These are phyloP conservation scores for Phytopythium chamaehyphon DNA, from an alignment of 352 stramenopile species.

Conservation along the genomic window DNA sequence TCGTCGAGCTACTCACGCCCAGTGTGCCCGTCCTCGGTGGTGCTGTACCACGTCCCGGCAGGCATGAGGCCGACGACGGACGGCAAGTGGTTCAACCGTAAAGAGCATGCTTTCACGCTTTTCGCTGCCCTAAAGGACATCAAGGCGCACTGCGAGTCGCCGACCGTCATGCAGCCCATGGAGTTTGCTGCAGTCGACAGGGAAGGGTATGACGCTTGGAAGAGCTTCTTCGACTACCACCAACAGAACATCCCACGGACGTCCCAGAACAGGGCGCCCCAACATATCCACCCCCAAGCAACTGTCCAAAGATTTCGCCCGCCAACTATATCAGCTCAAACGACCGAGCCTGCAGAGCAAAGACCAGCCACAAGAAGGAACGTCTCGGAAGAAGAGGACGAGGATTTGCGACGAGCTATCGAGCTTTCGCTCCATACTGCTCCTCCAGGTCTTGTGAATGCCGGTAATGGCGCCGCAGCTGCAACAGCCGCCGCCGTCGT, in stretches of 20 bases:
- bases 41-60: conserved; percentile 52
- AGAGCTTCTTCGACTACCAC: conserved; percentile 53
- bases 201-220: conserved; percentile 46
- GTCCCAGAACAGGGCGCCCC: too few relatives aligned
- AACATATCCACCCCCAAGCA: not conserved
- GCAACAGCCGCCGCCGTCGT: conserved; percentile 26
- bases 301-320: not conserved
- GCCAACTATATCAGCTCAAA: not conserved
- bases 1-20: conserved; percentile 33
- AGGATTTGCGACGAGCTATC: conserved; percentile 51
- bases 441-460: conserved; percentile 3
- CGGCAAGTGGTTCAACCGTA: conserved; percentile 70
- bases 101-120: conserved; percentile 55
- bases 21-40: conserved; percentile 47
- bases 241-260: conserved; percentile 15
- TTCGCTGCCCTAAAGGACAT: conserved; percentile 25
- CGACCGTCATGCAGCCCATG: conserved; percentile 23
- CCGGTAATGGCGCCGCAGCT: too few relatives aligned
- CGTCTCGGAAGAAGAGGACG: conserved; percentile 28
- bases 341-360: not conserved
- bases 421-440: conserved; percentile 45
- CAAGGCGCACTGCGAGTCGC: conserved; percentile 29
- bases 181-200: conserved; percentile 58
- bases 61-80: conserved; percentile 42
- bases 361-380: not conserved